Evolutionary conservation across 2,329 filamentous ascomycete species (phyloP), one percentile per base, ranked within the genome.

Genomic region (Aspergillus tanneri): DNA sequence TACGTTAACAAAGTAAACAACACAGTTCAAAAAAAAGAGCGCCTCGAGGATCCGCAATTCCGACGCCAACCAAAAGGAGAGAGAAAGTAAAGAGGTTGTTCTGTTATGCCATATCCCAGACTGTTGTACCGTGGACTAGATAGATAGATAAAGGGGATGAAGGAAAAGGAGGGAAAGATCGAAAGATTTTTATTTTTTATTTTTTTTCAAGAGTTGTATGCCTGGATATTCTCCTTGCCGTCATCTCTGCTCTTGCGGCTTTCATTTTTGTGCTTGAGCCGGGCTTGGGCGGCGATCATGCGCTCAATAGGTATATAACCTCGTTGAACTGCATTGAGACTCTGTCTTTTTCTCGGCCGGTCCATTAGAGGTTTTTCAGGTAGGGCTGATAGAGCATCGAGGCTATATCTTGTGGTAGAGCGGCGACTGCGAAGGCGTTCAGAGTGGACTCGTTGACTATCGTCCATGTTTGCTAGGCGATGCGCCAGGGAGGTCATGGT

Each of bases 171-270:
- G 27, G 21, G 22, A 36, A 32, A 21, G 30, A 28, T n/a, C 21
- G 23, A 44, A 30, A n/a, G 18, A 37, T 19, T 27, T 53, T 42
- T 46, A 40, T 39, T 41, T 25, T 41, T 51, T 8, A 41, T 36
- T 19, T 35, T 16, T 37, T 10, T 5, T 39, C 23, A 43, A 35
- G 25, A 28, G 24, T 44, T 32, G 28, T 50, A 43, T 11, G 58
- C 36, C 34, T 48, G 53, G 3, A 61, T 46, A 54, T 66, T 69
- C 47, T 70, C 68, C 47, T 68, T 69, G 21, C 63, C 68, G n/a
- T 60, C 56, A 27, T 57, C 55, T 49, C 53, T 58, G 24, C 41
- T 43, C 52, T 58, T 64, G 16, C 57, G 57, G 23, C 43, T 55
- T 22, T 62, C 55, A 36, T 58, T 55, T 49, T 62, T 66, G 34